These are phyloP conservation scores for Barnettozyma botsteinii DNA, from an alignment of 805 yeast genomes.

Conservation along the genomic window DNA sequence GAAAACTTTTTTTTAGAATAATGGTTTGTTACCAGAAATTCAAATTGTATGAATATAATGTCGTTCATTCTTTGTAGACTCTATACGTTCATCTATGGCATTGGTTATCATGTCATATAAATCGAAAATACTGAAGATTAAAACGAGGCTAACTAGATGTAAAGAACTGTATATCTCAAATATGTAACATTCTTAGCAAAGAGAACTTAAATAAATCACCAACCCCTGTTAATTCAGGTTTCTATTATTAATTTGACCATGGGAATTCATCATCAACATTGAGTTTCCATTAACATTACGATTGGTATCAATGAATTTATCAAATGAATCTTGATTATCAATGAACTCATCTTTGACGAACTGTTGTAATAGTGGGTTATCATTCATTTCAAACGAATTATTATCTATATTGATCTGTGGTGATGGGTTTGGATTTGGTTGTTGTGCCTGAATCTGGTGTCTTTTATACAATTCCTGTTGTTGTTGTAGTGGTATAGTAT, in stretches of 20 bases:
- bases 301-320: slow-evolving; percentile 3
- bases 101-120: no score
- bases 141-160: no score
- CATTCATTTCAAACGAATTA: slow-evolving; percentile 4
- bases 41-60: no score
- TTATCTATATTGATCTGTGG: slow-evolving; percentile 4
- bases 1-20: no score
- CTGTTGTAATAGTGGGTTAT: slow-evolving; percentile 9
- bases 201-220: no score
- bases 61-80: no score
- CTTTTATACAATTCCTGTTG: slow-evolving; percentile 1
- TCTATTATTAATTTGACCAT: neutral
- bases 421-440: slow-evolving; percentile 9
- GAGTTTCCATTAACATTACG: neutral
- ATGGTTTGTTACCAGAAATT: no score
- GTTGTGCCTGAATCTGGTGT: slow-evolving; percentile 9
- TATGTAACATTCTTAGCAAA: no score
- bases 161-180: no score
- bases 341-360: slow-evolving; percentile 11
- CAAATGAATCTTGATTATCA: slow-evolving; percentile 3
- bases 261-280: neutral
- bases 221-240: neutral
- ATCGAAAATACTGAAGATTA: no score
- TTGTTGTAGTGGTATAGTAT: slow-evolving; percentile 2
- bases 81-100: no score